A percentile compares a stretch with the other conserved stretches of the same genome.
phyloP scores from a whole-genome alignment of 345 rosid species.

The Pelargonium nanum region DNA sequence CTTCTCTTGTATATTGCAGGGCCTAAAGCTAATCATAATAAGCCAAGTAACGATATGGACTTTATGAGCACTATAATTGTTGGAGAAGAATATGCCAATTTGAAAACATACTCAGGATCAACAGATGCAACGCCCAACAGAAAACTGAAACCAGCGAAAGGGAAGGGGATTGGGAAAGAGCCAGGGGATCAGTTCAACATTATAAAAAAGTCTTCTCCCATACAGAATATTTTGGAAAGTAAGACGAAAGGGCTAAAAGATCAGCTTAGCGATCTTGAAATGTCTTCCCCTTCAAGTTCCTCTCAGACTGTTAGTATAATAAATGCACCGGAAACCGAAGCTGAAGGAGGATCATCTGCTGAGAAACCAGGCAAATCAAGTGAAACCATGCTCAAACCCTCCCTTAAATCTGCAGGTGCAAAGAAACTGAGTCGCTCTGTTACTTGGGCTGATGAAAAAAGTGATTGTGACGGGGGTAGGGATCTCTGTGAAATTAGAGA shows the following conservation, averaged over 20 bases:
- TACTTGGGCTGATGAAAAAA: slow-evolving; percentile 84
- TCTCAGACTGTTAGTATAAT: slow-evolving; percentile 8
- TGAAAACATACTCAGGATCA: background rate
- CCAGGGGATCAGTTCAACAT: slow-evolving; percentile 10
- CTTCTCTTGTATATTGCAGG: background rate
- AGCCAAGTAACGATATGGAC: background rate
- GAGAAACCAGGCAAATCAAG: slow-evolving; percentile 19
- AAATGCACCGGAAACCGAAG: slow-evolving; percentile 19
- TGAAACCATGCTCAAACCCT: slow-evolving; percentile 39
- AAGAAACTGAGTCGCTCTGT: slow-evolving; percentile 47
- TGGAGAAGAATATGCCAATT: background rate
- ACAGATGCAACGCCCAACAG: background rate
- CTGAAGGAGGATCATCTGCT: slow-evolving; percentile 16
- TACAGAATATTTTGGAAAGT: slow-evolving; percentile 13
- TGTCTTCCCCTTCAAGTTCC: slow-evolving; percentile 26
- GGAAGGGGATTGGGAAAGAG: slow-evolving; percentile 14
- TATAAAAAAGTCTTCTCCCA: slow-evolving; percentile 23
- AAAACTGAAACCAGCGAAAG: slow-evolving; percentile 19
- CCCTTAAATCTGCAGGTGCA: slow-evolving; percentile 48
- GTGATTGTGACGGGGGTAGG: slow-evolving; percentile 18
- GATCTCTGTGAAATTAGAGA: slow-evolving; percentile 49
- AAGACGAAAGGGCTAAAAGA: slow-evolving; percentile 3
- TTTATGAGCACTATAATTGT: background rate
- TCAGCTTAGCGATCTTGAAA: slow-evolving; percentile 12
- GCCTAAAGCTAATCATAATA: background rate